Conservation (phyloP, 2,329 filamentous ascomycete species). For the Ceratocystis cacaofunesta region DNA sequence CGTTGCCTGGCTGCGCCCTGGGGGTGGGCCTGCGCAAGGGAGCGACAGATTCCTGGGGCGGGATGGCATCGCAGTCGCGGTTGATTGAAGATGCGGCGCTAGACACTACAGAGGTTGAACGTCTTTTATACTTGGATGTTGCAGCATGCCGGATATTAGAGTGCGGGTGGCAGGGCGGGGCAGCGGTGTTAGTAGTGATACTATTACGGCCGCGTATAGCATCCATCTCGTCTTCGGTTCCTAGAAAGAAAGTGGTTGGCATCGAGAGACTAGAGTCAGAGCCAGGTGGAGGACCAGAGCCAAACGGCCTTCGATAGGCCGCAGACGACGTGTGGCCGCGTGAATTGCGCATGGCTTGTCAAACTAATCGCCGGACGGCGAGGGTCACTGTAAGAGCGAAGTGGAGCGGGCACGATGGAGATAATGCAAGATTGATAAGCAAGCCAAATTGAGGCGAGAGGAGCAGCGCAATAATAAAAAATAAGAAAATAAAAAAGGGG, state of each 20-base stretch:
- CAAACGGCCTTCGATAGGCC: not conserved
- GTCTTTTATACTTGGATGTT: not conserved
- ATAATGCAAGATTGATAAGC: not conserved
- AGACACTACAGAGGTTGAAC: not conserved
- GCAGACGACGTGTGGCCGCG: not conserved
- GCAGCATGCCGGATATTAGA: not conserved
- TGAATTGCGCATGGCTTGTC: constrained; percentile 1
- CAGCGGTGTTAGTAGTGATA: not conserved
- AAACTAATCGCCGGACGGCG: too few relatives aligned
- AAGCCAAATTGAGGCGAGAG: too few relatives aligned
- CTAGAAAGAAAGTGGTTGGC: constrained; percentile 6
- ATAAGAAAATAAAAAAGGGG: too few relatives aligned
- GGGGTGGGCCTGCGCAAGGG: not conserved
- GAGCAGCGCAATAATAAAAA: too few relatives aligned
- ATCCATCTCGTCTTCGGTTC: constrained; percentile 12
- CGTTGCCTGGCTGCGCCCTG: not conserved
- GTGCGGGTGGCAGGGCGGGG: not conserved
- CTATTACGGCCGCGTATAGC: not conserved
- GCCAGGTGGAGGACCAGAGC: not conserved
- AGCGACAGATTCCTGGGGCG: not conserved
- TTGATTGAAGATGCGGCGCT: not conserved
- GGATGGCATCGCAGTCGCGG: not conserved
- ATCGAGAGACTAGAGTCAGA: not conserved
- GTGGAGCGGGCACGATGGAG: not conserved
- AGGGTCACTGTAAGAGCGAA: not conserved